A percentile compares a stretch with the other conserved stretches of the same genome.
Evolutionary conservation across 2,329 filamentous ascomycete genomes (phyloP).

Genomic region (Monosporascus sp.): DNA sequence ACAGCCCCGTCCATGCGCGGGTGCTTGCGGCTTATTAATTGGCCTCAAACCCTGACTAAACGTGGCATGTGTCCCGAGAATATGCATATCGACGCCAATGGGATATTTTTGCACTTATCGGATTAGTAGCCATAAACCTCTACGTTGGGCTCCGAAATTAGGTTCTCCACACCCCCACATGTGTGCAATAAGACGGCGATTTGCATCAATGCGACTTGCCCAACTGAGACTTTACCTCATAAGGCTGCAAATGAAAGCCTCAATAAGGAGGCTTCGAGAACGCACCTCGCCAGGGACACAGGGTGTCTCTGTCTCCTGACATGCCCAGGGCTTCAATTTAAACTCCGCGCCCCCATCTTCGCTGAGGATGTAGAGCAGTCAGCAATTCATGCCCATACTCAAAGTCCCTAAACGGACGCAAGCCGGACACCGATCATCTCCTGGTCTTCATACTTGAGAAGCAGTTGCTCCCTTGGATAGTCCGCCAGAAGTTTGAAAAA

Average conservation of each 20-base stretch:
- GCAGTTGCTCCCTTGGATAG: background rate
- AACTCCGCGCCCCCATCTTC: no score
- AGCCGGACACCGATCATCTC: background rate
- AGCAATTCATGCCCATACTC: no score
- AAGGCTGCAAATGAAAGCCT: no score
- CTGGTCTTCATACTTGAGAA: background rate
- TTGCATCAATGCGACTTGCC: no score
- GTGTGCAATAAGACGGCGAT: background rate
- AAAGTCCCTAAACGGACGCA: no score
- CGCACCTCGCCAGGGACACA: no score
- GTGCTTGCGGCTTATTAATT: background rate
- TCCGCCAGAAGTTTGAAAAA: background rate
- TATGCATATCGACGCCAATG: background rate
- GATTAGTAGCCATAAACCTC: background rate
- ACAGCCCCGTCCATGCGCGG: background rate
- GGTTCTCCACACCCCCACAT: no score
- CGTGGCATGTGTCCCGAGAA: background rate
- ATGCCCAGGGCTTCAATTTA: no score
- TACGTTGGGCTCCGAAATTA: background rate
- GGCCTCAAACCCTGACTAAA: background rate
- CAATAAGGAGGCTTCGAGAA: no score
- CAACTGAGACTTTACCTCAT: no score
- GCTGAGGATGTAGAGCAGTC: no score
- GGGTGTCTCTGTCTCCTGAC: no score
- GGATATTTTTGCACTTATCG: background rate